Evolutionary conservation across 2,329 filamentous ascomycete species (phyloP).

Genomic region (Aspergillus luchuensis): DNA sequence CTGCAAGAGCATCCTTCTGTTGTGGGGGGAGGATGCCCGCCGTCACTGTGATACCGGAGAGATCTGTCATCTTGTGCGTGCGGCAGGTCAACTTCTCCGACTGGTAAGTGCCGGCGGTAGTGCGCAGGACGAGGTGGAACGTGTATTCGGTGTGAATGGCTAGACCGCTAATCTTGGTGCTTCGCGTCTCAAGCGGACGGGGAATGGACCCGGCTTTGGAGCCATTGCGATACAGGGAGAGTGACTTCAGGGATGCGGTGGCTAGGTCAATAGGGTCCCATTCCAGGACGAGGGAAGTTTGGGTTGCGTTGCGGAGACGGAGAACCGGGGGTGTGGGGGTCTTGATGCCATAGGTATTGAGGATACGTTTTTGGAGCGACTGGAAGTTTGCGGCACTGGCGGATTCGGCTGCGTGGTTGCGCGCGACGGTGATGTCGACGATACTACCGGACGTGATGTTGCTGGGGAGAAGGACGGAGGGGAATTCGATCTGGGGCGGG

Average conservation of each 20-base stretch:
- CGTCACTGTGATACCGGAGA: slow-evolving; percentile 93
- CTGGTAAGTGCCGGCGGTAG: slow-evolving; percentile 81
- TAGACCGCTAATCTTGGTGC: slow-evolving; percentile 94
- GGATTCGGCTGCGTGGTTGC: slow-evolving; percentile 78
- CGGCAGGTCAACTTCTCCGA: slow-evolving; percentile 82
- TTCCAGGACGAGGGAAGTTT: slow-evolving; percentile 96
- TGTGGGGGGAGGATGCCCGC: slow-evolving; percentile 78
- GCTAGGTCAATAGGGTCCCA: slow-evolving; percentile 95
- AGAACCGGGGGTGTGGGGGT: slow-evolving; percentile 77
- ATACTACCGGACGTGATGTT: slow-evolving; percentile 96
- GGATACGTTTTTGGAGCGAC: slow-evolving; percentile 85
- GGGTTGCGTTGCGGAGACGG: slow-evolving; percentile 93
- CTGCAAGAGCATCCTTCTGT: slow-evolving; percentile 70
- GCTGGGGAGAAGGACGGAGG: slow-evolving; percentile 91
- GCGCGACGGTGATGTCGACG: slow-evolving; percentile 92
- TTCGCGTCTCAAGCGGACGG: slow-evolving; percentile 79
- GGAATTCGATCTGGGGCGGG: slow-evolving; percentile 82
- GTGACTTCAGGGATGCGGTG: slow-evolving; percentile 84
- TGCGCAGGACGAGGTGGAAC: slow-evolving; percentile 89
- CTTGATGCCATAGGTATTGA: slow-evolving; percentile 77
- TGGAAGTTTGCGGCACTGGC: slow-evolving; percentile 75
- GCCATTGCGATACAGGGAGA: slow-evolving; percentile 92
- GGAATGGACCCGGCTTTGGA: slow-evolving; percentile 96
- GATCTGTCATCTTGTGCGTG: slow-evolving; percentile 98
- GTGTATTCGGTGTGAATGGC: slow-evolving; percentile 96